Base-by-base conservation (phyloP, 1,284 basidiomycete genomes). In the Apiotrichum domesticum region DNA sequence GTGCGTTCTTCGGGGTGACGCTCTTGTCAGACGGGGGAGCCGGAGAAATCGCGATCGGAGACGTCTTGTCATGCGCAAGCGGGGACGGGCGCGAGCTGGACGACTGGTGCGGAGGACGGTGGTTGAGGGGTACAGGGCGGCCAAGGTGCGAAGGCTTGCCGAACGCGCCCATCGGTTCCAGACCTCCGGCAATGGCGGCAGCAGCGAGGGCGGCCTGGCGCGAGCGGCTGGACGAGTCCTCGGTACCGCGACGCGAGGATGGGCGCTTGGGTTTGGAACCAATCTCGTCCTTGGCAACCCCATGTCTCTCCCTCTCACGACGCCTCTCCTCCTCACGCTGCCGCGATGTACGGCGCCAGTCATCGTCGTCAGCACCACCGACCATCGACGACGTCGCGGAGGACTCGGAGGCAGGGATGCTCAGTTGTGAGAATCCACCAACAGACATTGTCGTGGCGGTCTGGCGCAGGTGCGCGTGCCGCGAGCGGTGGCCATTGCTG, bases 91-190 rank as follows among this genome's bases (percentile, higher is more conserved):
- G 39, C 10, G 14, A 40, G 37, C 9, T 29, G 33, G 43, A 3
- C n/a, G 46, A 29, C 43, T 7, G 32, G 34, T 49, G 15, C 15
- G 37, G 39, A n/a, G 47, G 51, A 14, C 51, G 53, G 56, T 37
- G 40, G 55, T 57, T 56, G 45, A 56, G 49, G 9, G 46, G 56
- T 3, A 49, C 46, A 3, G 51, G 58, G 5, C 55, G 55, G 6
- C 51, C 51, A 11, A 62, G 56, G 13, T 56, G 53, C 14, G 59
- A 56, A 3, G 64, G 67, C 46, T 62, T 61, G 1, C 69, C 69
- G 45, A 70, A 70, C 10, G 63, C 46, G 5, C 69, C 69, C 67
- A 70, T 70, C 4, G 67, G 60, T 14, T 66, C 67, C 54, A 70
- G 57, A 14, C 59, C 59, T 6, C 56, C 60, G 1, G 67, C 61